Evolutionary conservation across 768 basidiomycete species (phyloP), one percentile per base, ranked within the genome.

Genomic region (Myochromella boudieri): DNA sequence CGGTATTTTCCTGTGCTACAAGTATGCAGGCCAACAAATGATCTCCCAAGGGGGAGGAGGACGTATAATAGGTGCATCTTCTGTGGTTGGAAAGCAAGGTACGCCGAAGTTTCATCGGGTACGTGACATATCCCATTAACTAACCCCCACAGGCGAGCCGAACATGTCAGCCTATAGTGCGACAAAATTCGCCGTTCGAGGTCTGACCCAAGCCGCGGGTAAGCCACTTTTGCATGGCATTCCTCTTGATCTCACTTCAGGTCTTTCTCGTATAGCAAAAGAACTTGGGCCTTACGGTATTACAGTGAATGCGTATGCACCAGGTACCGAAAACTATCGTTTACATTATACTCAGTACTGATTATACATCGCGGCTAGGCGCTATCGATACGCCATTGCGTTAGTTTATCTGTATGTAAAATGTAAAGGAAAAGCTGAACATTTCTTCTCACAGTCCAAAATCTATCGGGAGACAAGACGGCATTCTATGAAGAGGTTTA

Each of bases 41-140:
- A 66, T 75, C 26, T 58, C 60, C 20, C 74, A 75, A 57, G 71
- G 71, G 21, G 54, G 52, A 3, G 74, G 75, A 5, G 75, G 75
- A 0, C 59, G 71, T 33, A 70, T 76, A 20, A 65, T 76, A 15
- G 73, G 74, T 10, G 72, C 72, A 1, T 67, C 62, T 8, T 78
- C 75, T 4, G 49, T 70, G 0, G 64, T 60, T 1, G 73, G 72
- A 17, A 68, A 69, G 49, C 28, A 41, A 66, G 70, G 70, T 57
- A 25, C 10, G 43, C 33, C 42, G 14, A 15, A 2, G 24, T 28
- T 12, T 37, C 11, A 22, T 26, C n/a, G 8, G 1, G 3, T 22
- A 14, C 18, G 3, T 37, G 6, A 28, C 11, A 18, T 21, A 21
- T 11, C 20, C 15, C 21, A 14, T 18, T 2, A 14, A 25, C 5